Evolutionary conservation across 139 green algal species (phyloP).

Genomic region (Tetraselmis chui): DNA sequence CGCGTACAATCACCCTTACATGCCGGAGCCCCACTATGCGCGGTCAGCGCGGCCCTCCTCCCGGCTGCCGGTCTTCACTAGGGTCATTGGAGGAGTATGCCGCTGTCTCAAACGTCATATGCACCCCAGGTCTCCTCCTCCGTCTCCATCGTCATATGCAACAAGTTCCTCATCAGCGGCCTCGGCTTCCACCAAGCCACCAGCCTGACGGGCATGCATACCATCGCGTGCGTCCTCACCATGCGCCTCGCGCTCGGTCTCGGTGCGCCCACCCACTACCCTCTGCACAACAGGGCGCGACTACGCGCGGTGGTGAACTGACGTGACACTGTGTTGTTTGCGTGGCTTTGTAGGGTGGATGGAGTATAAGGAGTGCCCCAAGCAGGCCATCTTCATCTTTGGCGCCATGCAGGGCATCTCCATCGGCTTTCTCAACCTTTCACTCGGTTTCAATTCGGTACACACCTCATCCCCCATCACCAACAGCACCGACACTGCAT

Average conservation of each 20-base stretch:
- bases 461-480: too few relatives aligned
- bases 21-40: conserved; percentile 22
- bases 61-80: too few relatives aligned
- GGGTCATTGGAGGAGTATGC: too few relatives aligned
- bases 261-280: too few relatives aligned
- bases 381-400: conserved; percentile 22
- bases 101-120: too few relatives aligned
- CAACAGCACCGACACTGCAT: too few relatives aligned
- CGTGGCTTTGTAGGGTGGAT: too few relatives aligned
- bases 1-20: not conserved
- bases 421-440: conserved; percentile 40
- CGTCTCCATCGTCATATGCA: conserved; percentile 42
- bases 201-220: conserved; percentile 34
- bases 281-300: too few relatives aligned
- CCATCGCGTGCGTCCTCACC: conserved; percentile 27
- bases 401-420: conserved; percentile 27
- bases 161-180: conserved; percentile 34
- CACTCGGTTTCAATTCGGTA: conserved; percentile 11
- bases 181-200: conserved; percentile 14
- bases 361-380: conserved; percentile 25
- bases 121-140: conserved; percentile 23
- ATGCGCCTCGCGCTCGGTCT: conserved; percentile 17
- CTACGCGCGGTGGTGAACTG: too few relatives aligned
- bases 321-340: too few relatives aligned
- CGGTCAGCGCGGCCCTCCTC: conserved; percentile 24